Base-by-base conservation (phyloP, 306 rosid species). In the Gillenia trifoliata region DNA sequence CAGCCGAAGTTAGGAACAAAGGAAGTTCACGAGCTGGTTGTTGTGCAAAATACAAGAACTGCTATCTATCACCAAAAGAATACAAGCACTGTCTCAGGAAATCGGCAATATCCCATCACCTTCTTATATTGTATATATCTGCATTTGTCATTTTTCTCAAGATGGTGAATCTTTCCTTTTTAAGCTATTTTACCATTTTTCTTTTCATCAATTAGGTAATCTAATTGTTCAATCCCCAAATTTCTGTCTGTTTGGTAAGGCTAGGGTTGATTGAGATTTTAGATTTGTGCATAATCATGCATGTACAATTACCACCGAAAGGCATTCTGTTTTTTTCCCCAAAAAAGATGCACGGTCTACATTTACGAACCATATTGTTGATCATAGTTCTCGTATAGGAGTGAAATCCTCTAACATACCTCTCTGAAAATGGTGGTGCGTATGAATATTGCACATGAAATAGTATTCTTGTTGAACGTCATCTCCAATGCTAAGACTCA, bases 21-120 rank as follows among this genome's bases (percentile, higher is more conserved):
- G 0, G 23, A 50, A 22, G 66, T 67, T 87, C 90, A 84, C 90
- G 84, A 73, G 89, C 43, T 11, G 7, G 76, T 61, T 20, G 16
- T 6, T 22, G 4, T 28, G 28, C 50, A 28, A 63, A 66, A 16
- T 45, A 31, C 66, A 60, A 50, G 65, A 59, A n/a, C 5, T 9
- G 31, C 13, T 6, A 54, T 54, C 25, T 20, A 19, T 19, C 25
- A 6, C 25, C 13, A n/a, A n/a, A 54, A 57, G 7, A 57, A 10
- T 23, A 57, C 63, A 11, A 57, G 25, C 26, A 57, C 11, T 7
- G 59, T 25, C 11, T 19, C 8, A 25, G 4, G 26, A 8, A 8
- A 54, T n/a, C 59, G 10, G 26, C 59, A n/a, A 54, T 54, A 72
- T 65, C 34, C 62, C 59, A 52, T 54, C 50, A 29, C 54, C 62